Evolutionary conservation across 768 basidiomycete genomes (phyloP).

Genomic region (Coprinopsis marcescibilis): DNA sequence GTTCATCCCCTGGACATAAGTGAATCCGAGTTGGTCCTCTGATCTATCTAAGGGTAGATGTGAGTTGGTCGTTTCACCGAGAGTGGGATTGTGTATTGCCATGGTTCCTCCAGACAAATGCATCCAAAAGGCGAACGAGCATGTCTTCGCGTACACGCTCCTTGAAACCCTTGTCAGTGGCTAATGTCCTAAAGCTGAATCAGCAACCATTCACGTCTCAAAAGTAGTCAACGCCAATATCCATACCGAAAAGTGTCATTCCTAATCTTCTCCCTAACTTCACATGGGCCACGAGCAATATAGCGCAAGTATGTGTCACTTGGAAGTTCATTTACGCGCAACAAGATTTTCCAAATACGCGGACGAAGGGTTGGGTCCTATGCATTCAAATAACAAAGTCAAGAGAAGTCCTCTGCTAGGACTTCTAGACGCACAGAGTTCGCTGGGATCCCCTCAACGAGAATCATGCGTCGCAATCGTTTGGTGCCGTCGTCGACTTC

Average conservation of each 20-base stretch:
- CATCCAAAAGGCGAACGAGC: constrained; percentile 93
- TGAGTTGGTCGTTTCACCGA: too few species aligned
- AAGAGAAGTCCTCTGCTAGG: neutral
- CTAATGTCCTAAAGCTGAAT: constrained; percentile 81
- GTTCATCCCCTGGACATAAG: constrained; percentile 99
- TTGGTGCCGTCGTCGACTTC: constrained; percentile 76
- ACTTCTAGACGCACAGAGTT: constrained; percentile 45
- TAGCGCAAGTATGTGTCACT: constrained; percentile 71
- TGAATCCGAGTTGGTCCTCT: constrained; percentile 77
- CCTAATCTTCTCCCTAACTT: constrained; percentile 86
- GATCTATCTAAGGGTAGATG: constrained; percentile 50
- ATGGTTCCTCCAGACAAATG: constrained; percentile 94
- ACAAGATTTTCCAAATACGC: constrained; percentile 90
- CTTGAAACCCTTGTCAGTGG: constrained; percentile 97
- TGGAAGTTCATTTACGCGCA: constrained; percentile 76
- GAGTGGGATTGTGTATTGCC: constrained; percentile 36
- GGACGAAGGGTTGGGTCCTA: constrained; percentile 84
- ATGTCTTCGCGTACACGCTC: constrained; percentile 95
- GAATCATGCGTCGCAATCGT: constrained; percentile 79
- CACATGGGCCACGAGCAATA: constrained; percentile 78
- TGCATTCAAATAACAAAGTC: neutral
- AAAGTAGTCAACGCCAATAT: neutral
- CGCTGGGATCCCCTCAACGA: constrained; percentile 88
- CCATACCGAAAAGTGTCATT: constrained; percentile 92
- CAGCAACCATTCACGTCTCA: neutral